Evolutionary conservation across 2,329 filamentous ascomycete species (phyloP), one percentile per base, ranked within the genome.

Genomic region (Botrytis fragariae): DNA sequence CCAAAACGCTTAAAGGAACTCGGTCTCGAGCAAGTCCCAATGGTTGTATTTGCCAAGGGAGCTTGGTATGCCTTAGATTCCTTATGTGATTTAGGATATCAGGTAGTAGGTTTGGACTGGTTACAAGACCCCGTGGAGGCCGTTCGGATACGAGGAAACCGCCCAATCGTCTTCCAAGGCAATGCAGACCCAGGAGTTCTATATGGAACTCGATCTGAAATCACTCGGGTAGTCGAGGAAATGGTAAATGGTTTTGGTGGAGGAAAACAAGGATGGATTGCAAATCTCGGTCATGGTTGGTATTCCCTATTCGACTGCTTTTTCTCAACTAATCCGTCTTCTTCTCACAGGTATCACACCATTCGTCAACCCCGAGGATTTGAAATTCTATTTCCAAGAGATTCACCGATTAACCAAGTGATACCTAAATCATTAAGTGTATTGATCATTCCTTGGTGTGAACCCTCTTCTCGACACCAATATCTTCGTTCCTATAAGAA

Each of bases 41-140:
- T 98, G 95, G 97, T 95, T 8, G 94, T 98, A 37, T 99, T 99
- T 82, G 94, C 96, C 51, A 99, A 99, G 85, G 96, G 96, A 18
- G 95, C 96, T 18, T 98, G 96, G 93, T 96, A 97, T 83, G 94
- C 94, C 6, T 87, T 99, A 67, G 93, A 98, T 78, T 90, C 93
- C 45, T 88, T 96, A 32, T 98, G 95, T 84, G 86, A 94, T 79
- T 89, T 95, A 25, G 95, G 94, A 59, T 99, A 98, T 85, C 89
- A 98, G 80, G 94, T 98, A 54, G 92, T 99, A 73, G 94, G 96
- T 8, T 86, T 99, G 77, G 96, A 99, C 84, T 99, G 96, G 96
- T 86, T 97, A 65, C 93, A 98, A 79, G 94, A 96, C 79, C 93
- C 96, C 18, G 91, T 91, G 4, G 90, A 96, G 77, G 95, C 96